Percentiles rank a stretch among this genome's conserved stretches.
Conservation (phyloP, 129 eudicot species). For the Lonicera japonica region DNA sequence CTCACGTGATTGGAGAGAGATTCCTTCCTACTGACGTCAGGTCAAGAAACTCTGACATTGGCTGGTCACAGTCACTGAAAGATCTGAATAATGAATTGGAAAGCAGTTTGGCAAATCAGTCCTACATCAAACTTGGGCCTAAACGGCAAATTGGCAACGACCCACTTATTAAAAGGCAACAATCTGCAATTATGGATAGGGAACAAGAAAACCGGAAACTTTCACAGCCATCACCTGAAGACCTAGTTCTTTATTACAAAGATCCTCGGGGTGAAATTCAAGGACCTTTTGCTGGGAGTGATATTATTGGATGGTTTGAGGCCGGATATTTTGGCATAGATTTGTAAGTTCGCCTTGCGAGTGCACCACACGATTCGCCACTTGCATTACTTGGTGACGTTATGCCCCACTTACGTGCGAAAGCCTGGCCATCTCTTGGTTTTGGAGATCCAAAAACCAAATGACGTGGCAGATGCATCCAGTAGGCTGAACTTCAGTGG, state of each 20-base stretch:
- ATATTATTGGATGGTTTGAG: constrained; percentile 96
- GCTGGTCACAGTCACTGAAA: constrained; percentile 11
- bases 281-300: constrained; percentile 91
- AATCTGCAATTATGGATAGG: constrained; percentile 44
- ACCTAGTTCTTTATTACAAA: constrained; percentile 76
- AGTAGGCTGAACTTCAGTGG: constrained; percentile 26
- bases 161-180: constrained; percentile 45
- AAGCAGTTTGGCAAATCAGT: background rate
- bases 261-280: constrained; percentile 94
- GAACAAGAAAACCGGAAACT: constrained; percentile 47
- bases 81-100: constrained; percentile 15
- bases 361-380: constrained; percentile 70
- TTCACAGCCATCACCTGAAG: constrained; percentile 75
- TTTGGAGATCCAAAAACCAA: constrained; percentile 59
- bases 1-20: constrained; percentile 38
- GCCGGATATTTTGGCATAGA: constrained; percentile 95
- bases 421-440: constrained; percentile 93
- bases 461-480: constrained; percentile 42
- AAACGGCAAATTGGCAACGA: constrained; percentile 36
- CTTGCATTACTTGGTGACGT: constrained; percentile 82
- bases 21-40: constrained; percentile 28
- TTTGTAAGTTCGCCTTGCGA: constrained; percentile 69
- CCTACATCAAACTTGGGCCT: constrained; percentile 23
- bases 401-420: constrained; percentile 95
- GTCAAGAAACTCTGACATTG: constrained; percentile 30